Evolutionary conservation across 345 rosid genomes (phyloP).

Genomic region (Psidium friedrichsthalianum): DNA sequence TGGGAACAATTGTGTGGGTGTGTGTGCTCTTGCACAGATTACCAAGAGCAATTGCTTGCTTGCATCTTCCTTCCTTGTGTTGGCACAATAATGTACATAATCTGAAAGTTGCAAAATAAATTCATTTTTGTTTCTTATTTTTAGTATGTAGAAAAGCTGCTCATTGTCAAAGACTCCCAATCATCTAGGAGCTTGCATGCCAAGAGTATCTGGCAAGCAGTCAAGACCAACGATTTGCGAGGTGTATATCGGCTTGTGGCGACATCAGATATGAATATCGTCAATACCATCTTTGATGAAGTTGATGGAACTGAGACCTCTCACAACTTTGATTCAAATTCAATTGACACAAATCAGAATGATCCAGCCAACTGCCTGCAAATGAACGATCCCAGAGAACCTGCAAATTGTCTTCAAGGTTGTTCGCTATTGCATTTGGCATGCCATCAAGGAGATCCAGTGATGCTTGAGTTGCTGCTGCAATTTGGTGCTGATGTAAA

Average conservation of each 20-base stretch:
- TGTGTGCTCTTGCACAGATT: background rate
- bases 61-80: background rate
- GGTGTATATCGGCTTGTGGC: constrained; percentile 67
- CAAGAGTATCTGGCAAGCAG: constrained; percentile 61
- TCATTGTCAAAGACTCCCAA: constrained; percentile 31
- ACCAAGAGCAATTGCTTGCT: background rate
- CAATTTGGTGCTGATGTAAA: constrained; percentile 74
- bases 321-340: constrained; percentile 24
- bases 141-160: constrained; percentile 63
- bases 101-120: background rate
- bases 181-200: constrained; percentile 11
- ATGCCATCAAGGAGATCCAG: constrained; percentile 41
- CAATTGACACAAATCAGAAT: constrained; percentile 12
- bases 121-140: background rate
- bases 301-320: constrained; percentile 13
- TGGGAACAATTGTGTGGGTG: background rate
- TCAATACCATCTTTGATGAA: constrained; percentile 54
- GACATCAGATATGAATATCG: constrained; percentile 26
- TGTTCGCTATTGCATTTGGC: constrained; percentile 78
- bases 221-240: constrained; percentile 41
- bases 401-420: constrained; percentile 64
- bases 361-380: constrained; percentile 55
- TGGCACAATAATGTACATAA: background rate
- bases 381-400: constrained; percentile 41
- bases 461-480: constrained; percentile 66